These are phyloP conservation scores for Aspergillus incahuasiensis DNA, from an alignment of 495 filamentous ascomycete genomes.

Conservation along the genomic window DNA sequence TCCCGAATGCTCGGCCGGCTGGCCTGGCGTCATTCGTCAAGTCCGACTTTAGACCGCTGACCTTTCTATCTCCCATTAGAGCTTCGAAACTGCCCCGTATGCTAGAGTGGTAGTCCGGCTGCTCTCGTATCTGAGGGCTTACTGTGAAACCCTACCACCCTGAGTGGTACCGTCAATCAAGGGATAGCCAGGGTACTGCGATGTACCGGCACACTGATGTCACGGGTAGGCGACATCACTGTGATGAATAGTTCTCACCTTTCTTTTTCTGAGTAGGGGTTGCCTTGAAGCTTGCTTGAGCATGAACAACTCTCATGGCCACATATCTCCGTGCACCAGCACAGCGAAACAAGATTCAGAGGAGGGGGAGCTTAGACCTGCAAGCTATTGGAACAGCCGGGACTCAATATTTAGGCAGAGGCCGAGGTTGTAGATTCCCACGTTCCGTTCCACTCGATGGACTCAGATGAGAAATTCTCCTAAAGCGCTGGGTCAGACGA, in stretches of 20 bases:
- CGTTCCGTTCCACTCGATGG: background rate
- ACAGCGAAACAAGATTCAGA: constrained; percentile 9
- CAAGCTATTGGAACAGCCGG: background rate
- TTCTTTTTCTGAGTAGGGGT: background rate
- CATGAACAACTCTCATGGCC: background rate
- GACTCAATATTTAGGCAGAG: constrained; percentile 6
- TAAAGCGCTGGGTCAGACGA: background rate
- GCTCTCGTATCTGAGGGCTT: background rate
- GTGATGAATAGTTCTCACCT: background rate
- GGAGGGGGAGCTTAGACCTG: background rate
- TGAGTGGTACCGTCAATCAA: background rate
- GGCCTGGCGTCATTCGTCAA: constrained; percentile 20
- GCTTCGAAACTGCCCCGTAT: background rate
- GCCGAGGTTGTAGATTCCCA: constrained; percentile 6
- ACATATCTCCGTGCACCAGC: background rate
- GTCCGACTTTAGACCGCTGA: background rate
- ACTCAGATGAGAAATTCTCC: constrained; percentile 3
- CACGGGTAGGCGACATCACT: background rate
- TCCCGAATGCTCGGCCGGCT: constrained; percentile 15
- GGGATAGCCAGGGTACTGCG: background rate
- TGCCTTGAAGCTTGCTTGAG: constrained; percentile 2
- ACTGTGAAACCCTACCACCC: background rate
- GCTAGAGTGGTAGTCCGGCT: background rate
- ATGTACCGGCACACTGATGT: constrained; percentile 3
- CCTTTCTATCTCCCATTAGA: background rate